Evolutionary conservation across 768 basidiomycete species (phyloP).

Genomic region (Amanita pseudoporphyria): DNA sequence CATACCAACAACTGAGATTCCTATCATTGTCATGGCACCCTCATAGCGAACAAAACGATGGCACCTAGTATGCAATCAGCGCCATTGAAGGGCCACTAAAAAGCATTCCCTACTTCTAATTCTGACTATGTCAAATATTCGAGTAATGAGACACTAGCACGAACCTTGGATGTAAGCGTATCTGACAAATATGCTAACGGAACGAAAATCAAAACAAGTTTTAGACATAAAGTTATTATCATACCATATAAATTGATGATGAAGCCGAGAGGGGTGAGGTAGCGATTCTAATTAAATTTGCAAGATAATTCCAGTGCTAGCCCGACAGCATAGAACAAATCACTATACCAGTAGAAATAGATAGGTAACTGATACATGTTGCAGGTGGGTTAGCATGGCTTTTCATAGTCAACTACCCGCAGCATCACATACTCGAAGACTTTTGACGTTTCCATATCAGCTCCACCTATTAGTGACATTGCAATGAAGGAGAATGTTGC

Average conservation of each 20-base stretch:
- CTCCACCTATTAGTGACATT: no score
- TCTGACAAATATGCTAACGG: no score
- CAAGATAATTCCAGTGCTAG: neutral
- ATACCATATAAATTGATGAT: conserved; percentile 39
- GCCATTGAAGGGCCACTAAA: neutral
- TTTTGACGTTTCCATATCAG: no score
- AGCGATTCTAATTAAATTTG: conserved; percentile 40
- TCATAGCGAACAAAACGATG: no score
- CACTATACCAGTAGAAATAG: conserved; percentile 32
- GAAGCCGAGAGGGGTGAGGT: no score
- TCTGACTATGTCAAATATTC: neutral
- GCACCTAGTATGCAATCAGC: conserved; percentile 24
- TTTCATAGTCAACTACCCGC: no score
- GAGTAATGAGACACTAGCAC: neutral
- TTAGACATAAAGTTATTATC: neutral
- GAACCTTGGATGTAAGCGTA: conserved; percentile 29
- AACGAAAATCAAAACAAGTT: conserved; percentile 9
- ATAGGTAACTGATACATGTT: conserved; percentile 37
- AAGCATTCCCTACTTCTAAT: no score
- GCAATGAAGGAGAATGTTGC: neutral
- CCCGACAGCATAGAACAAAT: neutral
- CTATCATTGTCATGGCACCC: conserved; percentile 43
- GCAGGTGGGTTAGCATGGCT: no score
- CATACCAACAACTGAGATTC: conserved; percentile 35
- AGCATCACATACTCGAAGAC: neutral